Evolutionary conservation across 2,329 filamentous ascomycete genomes (phyloP), one percentile per base, ranked within the genome.

Genomic region (Cladosporium sp.): DNA sequence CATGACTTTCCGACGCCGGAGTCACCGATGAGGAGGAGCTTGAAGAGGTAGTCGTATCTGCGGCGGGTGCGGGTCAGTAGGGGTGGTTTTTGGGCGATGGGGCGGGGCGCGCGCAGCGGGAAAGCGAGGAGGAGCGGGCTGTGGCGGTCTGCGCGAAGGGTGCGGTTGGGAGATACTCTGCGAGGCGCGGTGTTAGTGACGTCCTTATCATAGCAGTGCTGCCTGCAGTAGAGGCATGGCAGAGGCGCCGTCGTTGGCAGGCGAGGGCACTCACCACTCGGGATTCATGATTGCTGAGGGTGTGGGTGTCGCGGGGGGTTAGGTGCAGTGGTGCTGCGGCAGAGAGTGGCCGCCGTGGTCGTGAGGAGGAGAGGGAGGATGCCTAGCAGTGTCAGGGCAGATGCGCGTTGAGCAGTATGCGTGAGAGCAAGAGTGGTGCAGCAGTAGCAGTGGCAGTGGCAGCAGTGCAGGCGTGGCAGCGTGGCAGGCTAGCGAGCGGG

Each of bases 11-110:
- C 93, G 70, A 98, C 93, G 84, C 93, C 93, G 74, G 93, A 98
- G 75, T 98, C 93, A 76, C 93, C 93, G 84, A 98, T 98, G 80
- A 98, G 92, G 76, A 98, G 89, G 63, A 98, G 90, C 85, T 98
- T 98, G 85, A 98, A 98, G 70, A 98, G 90, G 76, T 98, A 98
- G 74, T 98, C 93, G 87, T 98, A 98, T 93, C 93, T 97, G 70
- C 56, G 18, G 52, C 44, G 11, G 22, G 22, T 13, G 35, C 19
- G 22, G 22, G 49, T 52, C 19, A 52, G 49, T 46, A 33, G 19
- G 19, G n/a, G 9, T n/a, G 11, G n/a, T 50, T 41, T 40, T 35
- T 34, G 18, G 33, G 28, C 16, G 13, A 16, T 37, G 10, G 48
- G 43, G 48, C 33, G 32, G 22, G 22, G 40, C 14, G 38, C 10